Conservation (phyloP, 83 land plant genomes). For the Picea mariana region DNA sequence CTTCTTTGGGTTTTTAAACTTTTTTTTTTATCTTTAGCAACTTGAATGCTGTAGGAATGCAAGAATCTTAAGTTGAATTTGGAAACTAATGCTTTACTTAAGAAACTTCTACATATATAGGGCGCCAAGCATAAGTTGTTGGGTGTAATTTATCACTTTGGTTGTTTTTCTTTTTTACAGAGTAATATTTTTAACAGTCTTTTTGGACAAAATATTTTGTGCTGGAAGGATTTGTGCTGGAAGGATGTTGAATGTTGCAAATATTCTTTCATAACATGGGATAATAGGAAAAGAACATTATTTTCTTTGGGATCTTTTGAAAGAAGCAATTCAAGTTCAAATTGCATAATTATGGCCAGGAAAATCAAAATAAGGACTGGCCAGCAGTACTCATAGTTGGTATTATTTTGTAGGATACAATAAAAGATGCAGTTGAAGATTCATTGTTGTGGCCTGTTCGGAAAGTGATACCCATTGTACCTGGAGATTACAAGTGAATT, state of each 20-base stretch:
- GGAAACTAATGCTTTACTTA: too few species aligned
- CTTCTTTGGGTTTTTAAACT: too few species aligned
- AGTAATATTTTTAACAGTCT: not conserved
- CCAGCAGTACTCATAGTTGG: not conserved
- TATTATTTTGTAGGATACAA: slow-evolving; percentile 60
- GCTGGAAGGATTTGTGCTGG: not conserved
- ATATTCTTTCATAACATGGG: not conserved
- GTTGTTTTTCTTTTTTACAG: not conserved
- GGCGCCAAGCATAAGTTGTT: too few species aligned
- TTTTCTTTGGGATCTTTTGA: slow-evolving; percentile 1
- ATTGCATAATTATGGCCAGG: not conserved
- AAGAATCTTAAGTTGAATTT: too few species aligned
- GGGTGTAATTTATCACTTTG: too few species aligned
- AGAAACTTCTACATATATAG: too few species aligned
- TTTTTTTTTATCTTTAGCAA: too few species aligned
- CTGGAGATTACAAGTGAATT: slow-evolving; percentile 89
- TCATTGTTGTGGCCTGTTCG: slow-evolving; percentile 93
- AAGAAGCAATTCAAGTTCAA: not conserved
- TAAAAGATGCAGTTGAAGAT: slow-evolving; percentile 80
- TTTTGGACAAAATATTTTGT: not conserved
- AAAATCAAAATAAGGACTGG: not conserved
- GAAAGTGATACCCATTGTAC: slow-evolving; percentile 73
- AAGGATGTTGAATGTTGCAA: not conserved
- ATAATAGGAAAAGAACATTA: slow-evolving; percentile 1
- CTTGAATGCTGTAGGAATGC: too few species aligned